These are phyloP conservation scores for Mycena maculata DNA, from an alignment of 768 basidiomycete species.

Conservation along the genomic window DNA sequence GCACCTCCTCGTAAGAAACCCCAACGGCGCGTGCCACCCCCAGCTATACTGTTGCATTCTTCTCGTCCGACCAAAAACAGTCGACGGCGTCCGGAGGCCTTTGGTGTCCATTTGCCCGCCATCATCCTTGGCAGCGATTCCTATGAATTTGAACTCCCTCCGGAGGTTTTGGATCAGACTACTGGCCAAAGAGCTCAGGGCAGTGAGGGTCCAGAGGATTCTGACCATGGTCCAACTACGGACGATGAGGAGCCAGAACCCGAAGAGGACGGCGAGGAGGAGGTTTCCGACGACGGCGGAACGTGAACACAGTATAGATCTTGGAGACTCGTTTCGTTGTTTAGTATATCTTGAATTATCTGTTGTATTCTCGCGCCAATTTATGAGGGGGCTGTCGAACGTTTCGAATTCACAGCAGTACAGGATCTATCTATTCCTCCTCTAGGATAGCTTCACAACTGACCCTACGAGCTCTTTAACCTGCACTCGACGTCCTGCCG, in stretches of 20 bases:
- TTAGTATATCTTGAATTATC: conserved; percentile 29
- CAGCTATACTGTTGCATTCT: not conserved
- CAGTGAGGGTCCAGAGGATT: not conserved
- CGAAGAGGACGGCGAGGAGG: conserved; percentile 3
- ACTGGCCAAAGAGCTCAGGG: not conserved
- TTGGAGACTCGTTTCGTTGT: conserved; percentile 21
- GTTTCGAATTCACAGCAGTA: not conserved
- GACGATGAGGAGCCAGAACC: not conserved
- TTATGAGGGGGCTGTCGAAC: not conserved
- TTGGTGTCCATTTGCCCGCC: conserved; percentile 14
- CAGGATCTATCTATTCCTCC: not conserved
- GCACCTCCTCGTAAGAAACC: not conserved
- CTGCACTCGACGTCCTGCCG: conserved; percentile 50
- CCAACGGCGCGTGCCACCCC: not conserved
- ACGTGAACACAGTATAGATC: conserved; percentile 24
- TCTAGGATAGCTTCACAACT: not conserved
- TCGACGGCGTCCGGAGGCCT: conserved; percentile 23
- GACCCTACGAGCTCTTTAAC: conserved; percentile 53
- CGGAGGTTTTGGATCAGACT: not conserved
- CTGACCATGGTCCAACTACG: not conserved
- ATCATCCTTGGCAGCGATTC: conserved; percentile 14
- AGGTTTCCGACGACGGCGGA: conserved; percentile 28
- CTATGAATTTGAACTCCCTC: conserved; percentile 29
- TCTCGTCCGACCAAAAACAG: conserved; percentile 3
- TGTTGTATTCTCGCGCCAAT: conserved; percentile 28